Conservation (phyloP, 2,329 filamentous ascomycete species). For the Fusarium continuum region DNA sequence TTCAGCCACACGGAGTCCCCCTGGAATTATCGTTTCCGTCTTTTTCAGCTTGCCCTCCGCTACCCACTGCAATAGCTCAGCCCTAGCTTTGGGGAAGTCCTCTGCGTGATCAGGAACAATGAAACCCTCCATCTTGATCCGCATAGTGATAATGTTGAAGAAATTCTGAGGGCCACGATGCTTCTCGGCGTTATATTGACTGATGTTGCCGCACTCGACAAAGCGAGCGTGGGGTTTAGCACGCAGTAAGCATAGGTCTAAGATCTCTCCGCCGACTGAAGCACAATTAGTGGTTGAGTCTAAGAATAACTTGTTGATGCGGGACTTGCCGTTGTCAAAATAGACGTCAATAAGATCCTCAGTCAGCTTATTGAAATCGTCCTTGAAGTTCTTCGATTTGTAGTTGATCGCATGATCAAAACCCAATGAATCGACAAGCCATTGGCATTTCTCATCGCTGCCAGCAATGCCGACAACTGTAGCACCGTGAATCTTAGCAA, state of each 20-base stretch:
- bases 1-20: constrained; percentile 71
- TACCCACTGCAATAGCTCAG: constrained; percentile 72
- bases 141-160: constrained; percentile 61
- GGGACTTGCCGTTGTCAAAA: constrained; percentile 68
- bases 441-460: constrained; percentile 71
- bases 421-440: constrained; percentile 69
- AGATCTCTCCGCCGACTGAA: constrained; percentile 73
- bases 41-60: constrained; percentile 75
- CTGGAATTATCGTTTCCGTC: constrained; percentile 75
- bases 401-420: constrained; percentile 76
- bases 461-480: constrained; percentile 72
- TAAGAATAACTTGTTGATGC: not conserved
- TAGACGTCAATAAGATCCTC: constrained; percentile 70
- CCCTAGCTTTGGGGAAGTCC: constrained; percentile 65
- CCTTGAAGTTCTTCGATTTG: constrained; percentile 68
- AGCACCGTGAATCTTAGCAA: constrained; percentile 75
- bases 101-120: constrained; percentile 74
- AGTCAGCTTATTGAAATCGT: constrained; percentile 68
- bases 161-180: constrained; percentile 66
- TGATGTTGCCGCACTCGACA: constrained; percentile 76
- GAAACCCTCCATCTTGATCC: constrained; percentile 74
- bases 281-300: not conserved
- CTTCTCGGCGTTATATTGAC: constrained; percentile 69
- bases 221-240: constrained; percentile 72
- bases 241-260: constrained; percentile 70